Evolutionary conservation across 2,329 filamentous ascomycete species (phyloP).

Genomic region (Fusarium pseudocircinatum): DNA sequence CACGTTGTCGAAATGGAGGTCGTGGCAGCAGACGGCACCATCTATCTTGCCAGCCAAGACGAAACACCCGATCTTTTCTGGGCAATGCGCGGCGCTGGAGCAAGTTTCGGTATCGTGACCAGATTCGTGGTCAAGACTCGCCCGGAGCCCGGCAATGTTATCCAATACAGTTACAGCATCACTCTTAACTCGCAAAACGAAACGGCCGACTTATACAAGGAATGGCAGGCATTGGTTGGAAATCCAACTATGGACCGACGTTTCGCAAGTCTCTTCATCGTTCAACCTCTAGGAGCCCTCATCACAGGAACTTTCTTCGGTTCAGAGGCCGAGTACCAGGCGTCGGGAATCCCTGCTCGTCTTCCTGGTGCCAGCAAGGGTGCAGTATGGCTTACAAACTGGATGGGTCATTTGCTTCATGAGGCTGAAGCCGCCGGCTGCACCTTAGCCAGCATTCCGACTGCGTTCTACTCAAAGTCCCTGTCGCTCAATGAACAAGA

Average conservation of each 20-base stretch:
- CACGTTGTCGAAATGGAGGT: constrained; percentile 59
- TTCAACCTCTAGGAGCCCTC: constrained; percentile 62
- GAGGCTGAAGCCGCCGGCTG: constrained; percentile 61
- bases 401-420: constrained; percentile 67
- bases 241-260: constrained; percentile 66
- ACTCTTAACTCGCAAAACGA: constrained; percentile 58
- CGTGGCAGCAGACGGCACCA: constrained; percentile 64
- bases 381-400: constrained; percentile 66
- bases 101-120: constrained; percentile 66
- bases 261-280: constrained; percentile 66
- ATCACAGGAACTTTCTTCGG: constrained; percentile 72
- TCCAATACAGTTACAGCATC: constrained; percentile 68
- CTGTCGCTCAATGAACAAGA: constrained; percentile 62
- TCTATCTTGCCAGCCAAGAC: constrained; percentile 57
- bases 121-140: constrained; percentile 66
- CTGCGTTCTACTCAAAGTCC: constrained; percentile 67
- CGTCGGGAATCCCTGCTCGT: constrained; percentile 57
- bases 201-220: constrained; percentile 60
- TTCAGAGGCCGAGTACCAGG: constrained; percentile 63
- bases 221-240: constrained; percentile 67
- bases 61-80: constrained; percentile 65
- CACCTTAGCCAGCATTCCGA: constrained; percentile 57
- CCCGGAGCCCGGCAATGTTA: constrained; percentile 62
- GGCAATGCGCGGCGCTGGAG: constrained; percentile 65
- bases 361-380: constrained; percentile 54